Evolutionary conservation across 2,329 filamentous ascomycete species (phyloP).

Genomic region (Emergomyces africanus): DNA sequence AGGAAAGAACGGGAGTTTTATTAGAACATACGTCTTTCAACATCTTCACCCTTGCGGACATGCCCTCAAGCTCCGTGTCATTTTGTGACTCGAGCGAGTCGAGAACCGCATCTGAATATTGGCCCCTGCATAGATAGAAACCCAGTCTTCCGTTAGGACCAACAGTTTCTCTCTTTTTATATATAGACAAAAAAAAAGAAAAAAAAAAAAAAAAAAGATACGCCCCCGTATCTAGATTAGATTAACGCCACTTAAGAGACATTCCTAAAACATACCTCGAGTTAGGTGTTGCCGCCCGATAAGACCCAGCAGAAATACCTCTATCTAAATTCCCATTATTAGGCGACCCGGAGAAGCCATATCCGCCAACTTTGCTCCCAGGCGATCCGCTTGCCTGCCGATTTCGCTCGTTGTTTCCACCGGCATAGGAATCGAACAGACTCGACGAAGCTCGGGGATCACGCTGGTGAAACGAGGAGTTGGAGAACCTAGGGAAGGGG

Average conservation of each 20-base stretch:
- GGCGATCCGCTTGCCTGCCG: conserved; percentile 28
- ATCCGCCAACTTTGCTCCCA: conserved; percentile 22
- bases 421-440: conserved; percentile 63
- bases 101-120: conserved; percentile 84
- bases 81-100: conserved; percentile 95
- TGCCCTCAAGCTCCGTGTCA: conserved; percentile 77
- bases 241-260: background rate
- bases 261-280: conserved; percentile 37
- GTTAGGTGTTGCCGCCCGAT: conserved; percentile 59
- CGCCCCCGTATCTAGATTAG: background rate
- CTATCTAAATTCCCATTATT: conserved; percentile 9
- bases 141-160: background rate
- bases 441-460: conserved; percentile 55
- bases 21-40: conserved; percentile 63
- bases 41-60: conserved; percentile 77
- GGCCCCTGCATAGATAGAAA: conserved; percentile 46
- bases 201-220: background rate
- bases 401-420: conserved; percentile 35
- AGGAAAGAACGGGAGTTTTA: background rate
- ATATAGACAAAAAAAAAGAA: background rate
- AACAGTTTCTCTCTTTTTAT: background rate
- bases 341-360: conserved; percentile 12
- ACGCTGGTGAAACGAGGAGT: conserved; percentile 55
- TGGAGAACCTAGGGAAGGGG: conserved; percentile 46
- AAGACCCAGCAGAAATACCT: conserved; percentile 21